phyloP scores from a whole-genome alignment of 495 filamentous ascomycete genomes.

The Trichoderma virens region DNA sequence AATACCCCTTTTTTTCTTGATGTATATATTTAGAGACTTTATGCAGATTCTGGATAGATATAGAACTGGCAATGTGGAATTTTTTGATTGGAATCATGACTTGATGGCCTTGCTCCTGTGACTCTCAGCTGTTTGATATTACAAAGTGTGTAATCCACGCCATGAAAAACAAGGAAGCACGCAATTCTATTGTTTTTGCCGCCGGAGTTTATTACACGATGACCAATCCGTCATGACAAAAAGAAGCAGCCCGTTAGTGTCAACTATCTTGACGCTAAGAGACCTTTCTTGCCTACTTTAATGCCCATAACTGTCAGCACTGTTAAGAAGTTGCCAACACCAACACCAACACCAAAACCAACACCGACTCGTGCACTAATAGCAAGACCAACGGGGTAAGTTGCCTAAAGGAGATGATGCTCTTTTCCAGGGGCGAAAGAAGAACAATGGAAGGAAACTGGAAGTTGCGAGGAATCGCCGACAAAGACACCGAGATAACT shows the following conservation, averaged over 20 bases:
- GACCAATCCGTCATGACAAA: background rate
- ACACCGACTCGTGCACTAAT: background rate
- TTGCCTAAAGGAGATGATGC: background rate
- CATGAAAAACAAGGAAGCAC: background rate
- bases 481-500: too few species aligned
- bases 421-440: background rate
- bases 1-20: conserved; percentile 4
- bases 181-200: background rate
- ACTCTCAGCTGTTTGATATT: too few species aligned
- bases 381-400: background rate
- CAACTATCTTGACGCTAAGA: background rate
- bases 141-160: background rate
- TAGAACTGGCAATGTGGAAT: background rate
- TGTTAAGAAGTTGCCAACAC: background rate
- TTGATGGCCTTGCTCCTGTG: background rate
- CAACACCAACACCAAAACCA: background rate
- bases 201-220: background rate
- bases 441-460: background rate
- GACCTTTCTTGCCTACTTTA: background rate
- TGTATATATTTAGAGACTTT: conserved; percentile 8
- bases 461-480: background rate
- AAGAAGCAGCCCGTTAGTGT: background rate
- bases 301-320: background rate
- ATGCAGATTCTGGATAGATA: background rate
- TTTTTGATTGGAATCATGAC: background rate